These are phyloP conservation scores for Phalaenopsis aphrodite DNA, from an alignment of 106 monocot species.

Conservation along the genomic window DNA sequence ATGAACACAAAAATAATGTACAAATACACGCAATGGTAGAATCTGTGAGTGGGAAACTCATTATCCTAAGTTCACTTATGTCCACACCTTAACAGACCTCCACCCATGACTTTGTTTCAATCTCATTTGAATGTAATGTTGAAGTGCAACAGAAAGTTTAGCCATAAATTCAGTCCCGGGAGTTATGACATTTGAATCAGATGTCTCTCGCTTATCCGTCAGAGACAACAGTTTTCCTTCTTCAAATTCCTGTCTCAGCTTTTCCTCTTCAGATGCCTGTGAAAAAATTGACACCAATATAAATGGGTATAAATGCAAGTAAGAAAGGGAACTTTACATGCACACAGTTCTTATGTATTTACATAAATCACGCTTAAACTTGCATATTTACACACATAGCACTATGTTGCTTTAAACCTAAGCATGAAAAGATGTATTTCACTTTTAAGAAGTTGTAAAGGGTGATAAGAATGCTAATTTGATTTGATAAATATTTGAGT, in stretches of 20 bases:
- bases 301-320: neutral
- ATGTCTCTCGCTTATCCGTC: conserved; percentile 43
- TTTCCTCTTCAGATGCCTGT: conserved; percentile 76
- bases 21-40: conserved; percentile 58
- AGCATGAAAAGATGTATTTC: no score
- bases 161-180: conserved; percentile 93
- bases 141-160: conserved; percentile 74
- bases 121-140: conserved; percentile 75
- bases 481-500: no score
- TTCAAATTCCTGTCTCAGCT: conserved; percentile 62
- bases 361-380: no score
- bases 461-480: no score
- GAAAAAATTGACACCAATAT: conserved; percentile 1
- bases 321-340: no score
- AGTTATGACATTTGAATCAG: conserved; percentile 95
- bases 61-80: conserved; percentile 18
- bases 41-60: conserved; percentile 22
- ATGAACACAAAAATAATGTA: conserved; percentile 41
- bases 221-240: conserved; percentile 34
- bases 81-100: conserved; percentile 66
- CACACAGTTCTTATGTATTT: no score
- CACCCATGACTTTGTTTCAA: conserved; percentile 62
- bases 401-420: no score
- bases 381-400: no score
- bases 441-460: no score